A percentile compares a stretch with the other conserved stretches of the same genome.
Conservation (phyloP, 129 eudicot species). For the Arctium lappa region DNA sequence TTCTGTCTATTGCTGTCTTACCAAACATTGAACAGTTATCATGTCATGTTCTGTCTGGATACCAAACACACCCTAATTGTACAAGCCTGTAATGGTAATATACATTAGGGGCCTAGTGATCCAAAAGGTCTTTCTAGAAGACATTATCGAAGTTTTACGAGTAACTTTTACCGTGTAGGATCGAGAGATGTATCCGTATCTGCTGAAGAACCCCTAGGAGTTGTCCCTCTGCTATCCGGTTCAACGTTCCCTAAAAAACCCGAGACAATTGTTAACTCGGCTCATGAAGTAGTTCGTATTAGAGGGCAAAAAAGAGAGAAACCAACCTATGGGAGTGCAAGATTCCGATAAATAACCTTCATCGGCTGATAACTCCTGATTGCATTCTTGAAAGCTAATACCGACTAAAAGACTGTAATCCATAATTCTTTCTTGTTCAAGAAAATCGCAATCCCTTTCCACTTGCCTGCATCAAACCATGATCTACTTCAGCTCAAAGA, state of each 20-base stretch:
- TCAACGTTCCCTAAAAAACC: slow-evolving; percentile 33
- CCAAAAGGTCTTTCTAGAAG: too few species aligned
- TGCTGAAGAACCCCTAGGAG: slow-evolving; percentile 49
- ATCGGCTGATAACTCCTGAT: slow-evolving; percentile 35
- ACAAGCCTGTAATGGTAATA: too few species aligned
- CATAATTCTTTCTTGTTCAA: slow-evolving; percentile 90
- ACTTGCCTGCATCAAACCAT: slow-evolving; percentile 62
- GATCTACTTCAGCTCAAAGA: slow-evolving; percentile 4
- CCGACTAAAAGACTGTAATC: slow-evolving; percentile 93
- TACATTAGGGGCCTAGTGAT: too few species aligned
- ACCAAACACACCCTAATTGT: too few species aligned
- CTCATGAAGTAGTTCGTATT: neutral
- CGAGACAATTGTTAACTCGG: neutral
- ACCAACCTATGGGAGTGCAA: slow-evolving; percentile 41
- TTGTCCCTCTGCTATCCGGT: slow-evolving; percentile 30
- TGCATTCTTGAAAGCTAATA: slow-evolving; percentile 59
- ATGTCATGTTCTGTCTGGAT: too few species aligned
- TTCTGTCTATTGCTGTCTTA: too few species aligned
- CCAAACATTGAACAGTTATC: too few species aligned
- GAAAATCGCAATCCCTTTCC: slow-evolving; percentile 69
- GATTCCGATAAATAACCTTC: slow-evolving; percentile 33
- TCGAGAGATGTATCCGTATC: slow-evolving; percentile 38
- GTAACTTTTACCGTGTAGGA: slow-evolving; percentile 35
- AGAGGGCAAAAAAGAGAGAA: neutral
- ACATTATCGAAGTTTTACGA: neutral